A percentile compares a stretch with the other conserved stretches of the same genome.
Evolutionary conservation across 2,329 filamentous ascomycete species (phyloP).

Genomic region (Colletotrichum sp.): DNA sequence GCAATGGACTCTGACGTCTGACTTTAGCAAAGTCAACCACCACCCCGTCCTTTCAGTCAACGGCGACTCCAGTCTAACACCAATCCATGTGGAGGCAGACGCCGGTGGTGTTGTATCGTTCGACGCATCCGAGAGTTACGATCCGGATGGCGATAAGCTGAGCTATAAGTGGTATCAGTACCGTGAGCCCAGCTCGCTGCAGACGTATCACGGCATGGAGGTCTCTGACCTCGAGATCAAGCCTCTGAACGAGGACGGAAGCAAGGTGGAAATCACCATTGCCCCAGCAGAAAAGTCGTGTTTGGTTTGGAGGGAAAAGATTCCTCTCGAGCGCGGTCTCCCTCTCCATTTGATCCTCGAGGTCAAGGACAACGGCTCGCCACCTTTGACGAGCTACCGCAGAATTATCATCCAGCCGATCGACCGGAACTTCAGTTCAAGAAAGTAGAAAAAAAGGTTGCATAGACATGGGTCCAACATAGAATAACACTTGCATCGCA

Average conservation of each 20-base stretch:
- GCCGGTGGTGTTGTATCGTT: conserved; percentile 43
- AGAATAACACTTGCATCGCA: background rate
- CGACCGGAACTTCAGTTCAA: conserved; percentile 27
- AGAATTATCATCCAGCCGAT: conserved; percentile 42
- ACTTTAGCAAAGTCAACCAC: conserved; percentile 44
- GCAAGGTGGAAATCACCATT: conserved; percentile 15
- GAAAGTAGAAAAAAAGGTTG: background rate
- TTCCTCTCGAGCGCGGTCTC: conserved; percentile 38
- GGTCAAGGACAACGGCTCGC: conserved; percentile 48
- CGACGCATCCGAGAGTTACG: conserved; percentile 50
- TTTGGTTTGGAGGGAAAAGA: conserved; percentile 2
- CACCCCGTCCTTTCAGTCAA: conserved; percentile 49
- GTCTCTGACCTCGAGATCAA: conserved; percentile 40
- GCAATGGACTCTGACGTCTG: conserved; percentile 36
- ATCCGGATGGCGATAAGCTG: conserved; percentile 48
- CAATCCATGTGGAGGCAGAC: conserved; percentile 43
- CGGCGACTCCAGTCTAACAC: conserved; percentile 40
- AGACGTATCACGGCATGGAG: conserved; percentile 45
- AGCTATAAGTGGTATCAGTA: conserved; percentile 58
- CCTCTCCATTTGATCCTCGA: conserved; percentile 54
- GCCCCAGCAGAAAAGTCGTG: conserved; percentile 41
- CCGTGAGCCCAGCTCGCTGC: conserved; percentile 36
- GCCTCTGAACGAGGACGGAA: conserved; percentile 23
- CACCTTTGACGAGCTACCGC: conserved; percentile 51
- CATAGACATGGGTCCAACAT: background rate